Base-by-base conservation (phyloP, 75 land plant species). In the Adiantum capillusveneris region DNA sequence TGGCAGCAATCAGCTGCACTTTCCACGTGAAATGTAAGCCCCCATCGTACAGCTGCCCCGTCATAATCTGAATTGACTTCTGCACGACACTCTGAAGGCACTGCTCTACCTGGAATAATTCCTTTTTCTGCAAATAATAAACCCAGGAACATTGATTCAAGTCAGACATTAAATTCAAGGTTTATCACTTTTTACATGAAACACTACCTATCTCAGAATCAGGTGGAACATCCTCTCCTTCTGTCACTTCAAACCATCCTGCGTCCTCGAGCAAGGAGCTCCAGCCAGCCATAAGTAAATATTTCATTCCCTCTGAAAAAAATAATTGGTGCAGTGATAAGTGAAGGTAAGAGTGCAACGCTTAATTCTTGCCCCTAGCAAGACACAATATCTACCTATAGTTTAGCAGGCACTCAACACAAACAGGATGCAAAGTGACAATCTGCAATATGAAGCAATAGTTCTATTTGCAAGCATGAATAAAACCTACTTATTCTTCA, bases 1-100 rank as follows among this genome's bases (percentile, higher is more conserved):
- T 87, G 75, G 54, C 97, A 91, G 66, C 97, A 91, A 30, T 91
- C 97, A 28, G 93, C 93, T 27, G 97, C 97, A 71, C 86, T 88
- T 41, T 92, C 97, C 67, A 79, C 82, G 39, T 80, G 97, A 65
- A 85, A 84, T 17, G 86, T 88, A 25, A 80, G 86, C 28, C 97
- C 97, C 97, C 97, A 92, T 50, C 80, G 77, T 7, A 92, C 94
- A 50, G 97, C 97, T 39, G 53, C 68, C 25, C 97, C 97, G 67
- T 61, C 84, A 60, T 88, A 92, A 57, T 92, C 97, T 17, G 86
- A 82, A 62, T 92, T 95, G 2, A 70, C 61, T 57, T 92, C 95
- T 22, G 79, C 82, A 66, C 78, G 73, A 45, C 97, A 92, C 59
- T 85, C 84, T 9, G 81, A 70, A 19, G 94, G 97, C 25, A 88